Base-by-base conservation (phyloP, 441 rosid species). In the Biscutella auriculata region DNA sequence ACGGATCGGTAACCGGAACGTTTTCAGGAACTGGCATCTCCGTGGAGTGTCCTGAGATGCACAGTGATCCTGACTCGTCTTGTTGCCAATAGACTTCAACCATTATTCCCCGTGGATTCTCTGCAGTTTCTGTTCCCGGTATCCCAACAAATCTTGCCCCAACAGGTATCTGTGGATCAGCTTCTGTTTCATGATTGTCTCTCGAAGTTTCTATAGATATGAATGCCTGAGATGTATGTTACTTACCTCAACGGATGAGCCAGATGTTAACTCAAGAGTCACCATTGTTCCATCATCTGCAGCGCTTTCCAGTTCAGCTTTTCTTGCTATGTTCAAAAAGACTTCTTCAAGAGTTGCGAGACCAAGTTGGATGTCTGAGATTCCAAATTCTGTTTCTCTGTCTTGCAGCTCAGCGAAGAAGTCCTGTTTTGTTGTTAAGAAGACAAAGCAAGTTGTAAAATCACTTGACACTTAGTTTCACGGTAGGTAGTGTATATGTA, bases 271-370 rank as follows among this genome's bases (percentile, higher is more conserved):
- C 43, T 69, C 79, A 16, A 88, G 73, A 26, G 87, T 77, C 30
- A 77, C 90, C 69, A 79, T 47, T 44, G 79, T 76, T 58, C 84
- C 85, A 50, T 93, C 90, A 11, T 79, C 77, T 0, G 82, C 71
- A 47, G 98, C 97, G 32, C 60, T 83, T 78, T 93, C 98, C 36
- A 88, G 78, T 66, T 87, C 95, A 9, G 97, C 95, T 45, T 74
- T 78, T 75, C 72, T 80, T 29, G 98, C 95, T 4, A 92, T 92
- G 46, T 82, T 88, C 12, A 88, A 66, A 82, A 88, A 93, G 62
- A 88, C 97, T 73, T 93, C 97, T 78, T 88, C 95, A 4, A 93
- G 92, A 7, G 97, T 88, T 17, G 95, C 62, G 42, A 88, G 91
- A 34, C 95, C 84, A 4, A 92, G 83, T 65, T 88, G 98, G 41